Base-by-base conservation (phyloP, 371 early-diverging fungal species). In the Fennellomyces sp. region DNA sequence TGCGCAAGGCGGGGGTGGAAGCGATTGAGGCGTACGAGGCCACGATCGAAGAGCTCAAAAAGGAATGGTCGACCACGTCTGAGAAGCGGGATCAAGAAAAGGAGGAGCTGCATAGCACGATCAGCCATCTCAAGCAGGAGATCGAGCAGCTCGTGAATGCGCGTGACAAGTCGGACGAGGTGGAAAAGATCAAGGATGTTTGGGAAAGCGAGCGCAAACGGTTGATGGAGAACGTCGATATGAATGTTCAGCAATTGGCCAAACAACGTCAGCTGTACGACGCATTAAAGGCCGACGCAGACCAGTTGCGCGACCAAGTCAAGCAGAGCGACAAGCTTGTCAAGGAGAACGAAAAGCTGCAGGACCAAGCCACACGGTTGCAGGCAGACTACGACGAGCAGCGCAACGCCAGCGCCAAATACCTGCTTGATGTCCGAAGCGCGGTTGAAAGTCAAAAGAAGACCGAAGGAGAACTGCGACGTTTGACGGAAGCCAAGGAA, bases 191-290 rank as follows among this genome's bases (percentile, higher is more conserved):
- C 49, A 80, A 78, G 19, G 74, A 68, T 30, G 75, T 82, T 11
- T 85, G 84, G 84, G 83, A 83, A 38, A 72, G 71, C 13, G 86
- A 85, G 58, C 81, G 81, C 45, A 76, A 81, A 33, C 75, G 83
- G 4, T 52, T 85, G 12, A 73, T 72, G 21, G 83, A 82, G 10
- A 73, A 81, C 27, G 67, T 81, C n/a, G 64, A 72, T 1, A 63
- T 62, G 13, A 67, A 66, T 15, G 65, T 58, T 11, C 70, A 80
- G 27, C 53, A 61, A 5, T 63, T 81, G 25, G 59, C 70, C 4
- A 61, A 62, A 2, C 74, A 82, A 21, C 71, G 66, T 25, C 42
- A 54, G 0, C 66, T 63, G 12, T 74, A 78, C 15, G 70, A 69
- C 23, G 50, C 60, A 0, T 55, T 81, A 35, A 76, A 76, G 48